phyloP scores from a whole-genome alignment of 2,329 filamentous ascomycete species.

The Colletotrichum nymphaeae region DNA sequence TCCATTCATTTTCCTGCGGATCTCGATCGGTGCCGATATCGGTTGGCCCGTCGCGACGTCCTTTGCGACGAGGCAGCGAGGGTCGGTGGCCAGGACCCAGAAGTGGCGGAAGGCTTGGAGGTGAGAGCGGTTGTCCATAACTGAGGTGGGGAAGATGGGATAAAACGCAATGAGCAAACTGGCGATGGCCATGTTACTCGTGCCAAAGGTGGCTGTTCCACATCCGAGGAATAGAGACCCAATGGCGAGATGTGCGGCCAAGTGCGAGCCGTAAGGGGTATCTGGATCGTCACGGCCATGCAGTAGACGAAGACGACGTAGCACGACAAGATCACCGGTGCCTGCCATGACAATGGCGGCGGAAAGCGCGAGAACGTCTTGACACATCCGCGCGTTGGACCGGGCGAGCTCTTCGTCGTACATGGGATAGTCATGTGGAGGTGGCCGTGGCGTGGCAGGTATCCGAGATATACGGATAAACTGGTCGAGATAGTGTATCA shows the following conservation, averaged over 20 bases:
- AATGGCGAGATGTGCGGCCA: constrained; percentile 92
- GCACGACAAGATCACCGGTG: constrained; percentile 87
- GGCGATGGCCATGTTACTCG: constrained; percentile 87
- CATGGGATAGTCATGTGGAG: constrained; percentile 47
- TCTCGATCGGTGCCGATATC: constrained; percentile 76
- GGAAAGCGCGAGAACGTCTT: constrained; percentile 86
- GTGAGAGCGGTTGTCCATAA: constrained; percentile 94
- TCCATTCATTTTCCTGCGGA: constrained; percentile 63
- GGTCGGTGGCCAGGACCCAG: constrained; percentile 93
- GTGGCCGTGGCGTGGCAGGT: constrained; percentile 44
- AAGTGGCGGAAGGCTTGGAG: constrained; percentile 97
- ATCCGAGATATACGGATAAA: constrained; percentile 83
- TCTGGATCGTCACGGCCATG: constrained; percentile 88
- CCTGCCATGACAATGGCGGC: constrained; percentile 94
- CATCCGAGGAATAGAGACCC: constrained; percentile 92
- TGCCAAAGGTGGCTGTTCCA: constrained; percentile 91
- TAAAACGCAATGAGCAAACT: constrained; percentile 92
- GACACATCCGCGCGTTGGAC: constrained; percentile 88
- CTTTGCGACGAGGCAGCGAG: constrained; percentile 87
- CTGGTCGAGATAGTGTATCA: constrained; percentile 87
- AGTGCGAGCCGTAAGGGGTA: constrained; percentile 91
- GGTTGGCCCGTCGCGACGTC: constrained; percentile 88
- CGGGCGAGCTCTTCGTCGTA: constrained; percentile 90
- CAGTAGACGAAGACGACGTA: constrained; percentile 86
- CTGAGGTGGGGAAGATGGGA: constrained; percentile 87